Conservation (phyloP, 768 basidiomycete species). For the Mycena belliarum region DNA sequence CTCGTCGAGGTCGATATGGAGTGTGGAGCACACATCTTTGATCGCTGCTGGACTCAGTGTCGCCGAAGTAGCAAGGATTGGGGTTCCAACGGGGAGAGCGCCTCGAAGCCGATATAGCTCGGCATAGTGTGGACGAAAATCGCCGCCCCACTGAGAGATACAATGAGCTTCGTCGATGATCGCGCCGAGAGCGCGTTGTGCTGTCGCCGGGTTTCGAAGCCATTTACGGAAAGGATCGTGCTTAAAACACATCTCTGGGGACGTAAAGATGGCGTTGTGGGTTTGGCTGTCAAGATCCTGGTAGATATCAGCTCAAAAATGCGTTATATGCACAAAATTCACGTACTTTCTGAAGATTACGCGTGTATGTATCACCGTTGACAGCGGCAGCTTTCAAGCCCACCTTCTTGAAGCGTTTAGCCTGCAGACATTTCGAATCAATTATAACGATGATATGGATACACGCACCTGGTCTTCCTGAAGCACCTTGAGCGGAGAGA, state of each 20-base stretch:
- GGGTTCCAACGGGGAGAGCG: not conserved
- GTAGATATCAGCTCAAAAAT: too few species aligned
- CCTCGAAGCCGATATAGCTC: not conserved
- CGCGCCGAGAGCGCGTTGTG: slow-evolving; percentile 3
- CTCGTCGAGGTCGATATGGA: not conserved
- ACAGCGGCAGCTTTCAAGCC: slow-evolving; percentile 15
- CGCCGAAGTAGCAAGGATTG: not conserved
- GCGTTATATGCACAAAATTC: too few species aligned
- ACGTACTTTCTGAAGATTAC: not conserved
- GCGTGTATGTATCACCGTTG: slow-evolving; percentile 21
- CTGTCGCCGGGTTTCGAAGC: slow-evolving; percentile 1
- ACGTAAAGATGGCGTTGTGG: slow-evolving; percentile 20
- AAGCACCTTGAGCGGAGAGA: slow-evolving; percentile 24
- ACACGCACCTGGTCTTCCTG: slow-evolving; percentile 19
- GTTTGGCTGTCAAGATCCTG: slow-evolving; percentile 17
- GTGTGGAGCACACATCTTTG: not conserved
- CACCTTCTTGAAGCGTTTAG: slow-evolving; percentile 11
- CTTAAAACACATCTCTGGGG: slow-evolving; percentile 24
- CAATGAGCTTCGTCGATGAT: slow-evolving; percentile 33
- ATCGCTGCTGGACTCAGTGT: not conserved
- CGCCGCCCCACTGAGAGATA: not conserved
- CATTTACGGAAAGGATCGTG: slow-evolving; percentile 14
- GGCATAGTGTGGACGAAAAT: not conserved
- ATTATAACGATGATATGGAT: too few species aligned
- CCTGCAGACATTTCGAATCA: slow-evolving; percentile 3